phyloP scores from a whole-genome alignment of 345 rosid genomes.

The Trapa bicornis region DNA sequence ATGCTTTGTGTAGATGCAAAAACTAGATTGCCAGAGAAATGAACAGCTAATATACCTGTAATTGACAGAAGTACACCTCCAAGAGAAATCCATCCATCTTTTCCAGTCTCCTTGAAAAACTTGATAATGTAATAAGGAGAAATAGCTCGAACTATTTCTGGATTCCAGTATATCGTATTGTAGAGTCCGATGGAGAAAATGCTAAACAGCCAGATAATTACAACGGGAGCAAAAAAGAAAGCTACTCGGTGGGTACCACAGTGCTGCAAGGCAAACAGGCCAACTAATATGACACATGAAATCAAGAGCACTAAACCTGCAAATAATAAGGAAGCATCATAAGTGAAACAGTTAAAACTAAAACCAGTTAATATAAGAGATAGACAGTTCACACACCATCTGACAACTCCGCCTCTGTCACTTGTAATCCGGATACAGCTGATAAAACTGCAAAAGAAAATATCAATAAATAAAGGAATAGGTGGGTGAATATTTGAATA shows the following conservation, averaged over 20 bases:
- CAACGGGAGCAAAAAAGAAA: constrained; percentile 80
- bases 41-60: constrained; percentile 47
- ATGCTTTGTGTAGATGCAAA: not conserved
- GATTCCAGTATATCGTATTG: constrained; percentile 68
- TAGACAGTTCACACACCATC: constrained; percentile 29
- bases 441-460: constrained; percentile 60
- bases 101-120: constrained; percentile 56
- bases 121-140: constrained; percentile 68
- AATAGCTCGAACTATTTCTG: constrained; percentile 53
- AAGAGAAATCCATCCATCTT: constrained; percentile 90
- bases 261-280: constrained; percentile 91
- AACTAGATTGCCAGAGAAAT: not conserved
- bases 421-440: constrained; percentile 67
- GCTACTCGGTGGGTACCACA: constrained; percentile 84
- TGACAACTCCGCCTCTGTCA: constrained; percentile 31
- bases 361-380: not conserved
- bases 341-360: not conserved
- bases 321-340: constrained; percentile 11
- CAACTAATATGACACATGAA: constrained; percentile 79
- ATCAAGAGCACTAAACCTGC: constrained; percentile 54
- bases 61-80: constrained; percentile 85
- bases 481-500: not conserved
- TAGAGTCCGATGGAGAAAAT: constrained; percentile 63
- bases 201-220: constrained; percentile 67
- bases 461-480: not conserved